A percentile compares a stretch with the other conserved stretches of the same genome.
Evolutionary conservation across 2,329 filamentous ascomycete genomes (phyloP).

Genomic region (Exophiala oligosperma): DNA sequence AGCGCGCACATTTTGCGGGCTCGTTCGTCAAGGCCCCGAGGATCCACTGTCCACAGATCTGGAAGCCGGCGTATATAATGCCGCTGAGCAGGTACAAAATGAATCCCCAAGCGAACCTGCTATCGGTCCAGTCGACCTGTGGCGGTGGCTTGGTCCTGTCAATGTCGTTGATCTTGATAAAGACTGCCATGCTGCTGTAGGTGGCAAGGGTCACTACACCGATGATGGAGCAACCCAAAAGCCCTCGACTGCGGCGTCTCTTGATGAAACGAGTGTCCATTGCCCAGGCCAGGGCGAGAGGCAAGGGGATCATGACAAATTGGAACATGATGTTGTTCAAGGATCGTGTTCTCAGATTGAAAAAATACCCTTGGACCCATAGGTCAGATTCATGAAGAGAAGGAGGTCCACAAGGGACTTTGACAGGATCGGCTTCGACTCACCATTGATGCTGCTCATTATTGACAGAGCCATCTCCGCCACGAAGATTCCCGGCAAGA

Average conservation of each 20-base stretch:
- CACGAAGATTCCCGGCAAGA: conserved; percentile 15
- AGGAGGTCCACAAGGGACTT: too few relatives aligned
- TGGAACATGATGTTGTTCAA: conserved; percentile 21
- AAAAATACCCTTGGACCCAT: conserved; percentile 10
- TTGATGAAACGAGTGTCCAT: conserved; percentile 30
- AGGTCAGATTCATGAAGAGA: too few relatives aligned
- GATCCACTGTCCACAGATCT: conserved; percentile 12
- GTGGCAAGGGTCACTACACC: conserved; percentile 3
- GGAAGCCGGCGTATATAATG: conserved; percentile 12
- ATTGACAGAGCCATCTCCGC: conserved; percentile 16
- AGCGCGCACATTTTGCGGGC: conserved; percentile 12
- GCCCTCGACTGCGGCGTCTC: conserved; percentile 1
- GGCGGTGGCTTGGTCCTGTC: background rate
- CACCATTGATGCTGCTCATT: conserved; percentile 8
- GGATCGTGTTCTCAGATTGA: conserved; percentile 20
- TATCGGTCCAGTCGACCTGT: conserved; percentile 5
- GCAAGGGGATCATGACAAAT: conserved; percentile 11
- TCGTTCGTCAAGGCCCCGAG: conserved; percentile 21
- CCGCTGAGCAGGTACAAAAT: conserved; percentile 12
- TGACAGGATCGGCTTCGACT: too few relatives aligned
- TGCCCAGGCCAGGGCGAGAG: conserved; percentile 24
- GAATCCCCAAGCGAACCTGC: background rate
- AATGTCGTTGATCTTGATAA: conserved; percentile 8
- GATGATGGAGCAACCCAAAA: conserved; percentile 12
- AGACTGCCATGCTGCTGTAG: conserved; percentile 3